Base-by-base conservation (phyloP, 805 yeast genomes). In the Yarrowia sp. region DNA sequence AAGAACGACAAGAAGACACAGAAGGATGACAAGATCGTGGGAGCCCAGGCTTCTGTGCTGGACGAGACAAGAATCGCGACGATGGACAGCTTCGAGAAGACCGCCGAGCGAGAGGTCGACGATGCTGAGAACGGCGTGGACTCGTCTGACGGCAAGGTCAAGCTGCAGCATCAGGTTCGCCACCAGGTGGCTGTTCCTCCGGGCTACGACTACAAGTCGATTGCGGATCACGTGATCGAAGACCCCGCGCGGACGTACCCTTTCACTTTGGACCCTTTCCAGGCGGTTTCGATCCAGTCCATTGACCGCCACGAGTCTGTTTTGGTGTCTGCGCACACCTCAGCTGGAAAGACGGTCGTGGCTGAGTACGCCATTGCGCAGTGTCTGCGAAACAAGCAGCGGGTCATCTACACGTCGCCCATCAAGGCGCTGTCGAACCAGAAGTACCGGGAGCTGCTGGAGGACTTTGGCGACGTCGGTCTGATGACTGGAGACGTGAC, bases 401-500 rank as follows among this genome's bases (percentile, higher is more conserved):
- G 97, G 73, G 97, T 92, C 60, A 92, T 92, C 65, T 92, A 92
- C 71, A 92, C 97, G 0, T 91, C 97, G 4, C 97, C 97, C 4
- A 92, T 92, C 72, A 92, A 92, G 72, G 97, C 97, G 0, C 81
- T 92, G 73, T 88, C 96, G 68, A 92, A 92, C 73, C 98, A 92
- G 75, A 92, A 92, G 71, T 92, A 89, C 71, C 83, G 98, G 76
- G 98, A 92, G 73, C 78, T 94, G 67, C 78, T 86, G 63, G 96
- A 96, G 2, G 96, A 92, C 70, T 90, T 94, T 78, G 93, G 94
- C 21, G 98, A 94, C 73, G 98, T 94, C 29, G 99, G 99, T 56
- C 81, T 94, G 64, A 94, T 94, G 96, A 94, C 99, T 12, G 99
- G 99, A 74, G 99, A 94, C 80, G 97, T 94, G 46, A 93, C 97